These are phyloP conservation scores for Neurospora tetrasperma DNA, from an alignment of 495 filamentous ascomycete species.

Conservation along the genomic window DNA sequence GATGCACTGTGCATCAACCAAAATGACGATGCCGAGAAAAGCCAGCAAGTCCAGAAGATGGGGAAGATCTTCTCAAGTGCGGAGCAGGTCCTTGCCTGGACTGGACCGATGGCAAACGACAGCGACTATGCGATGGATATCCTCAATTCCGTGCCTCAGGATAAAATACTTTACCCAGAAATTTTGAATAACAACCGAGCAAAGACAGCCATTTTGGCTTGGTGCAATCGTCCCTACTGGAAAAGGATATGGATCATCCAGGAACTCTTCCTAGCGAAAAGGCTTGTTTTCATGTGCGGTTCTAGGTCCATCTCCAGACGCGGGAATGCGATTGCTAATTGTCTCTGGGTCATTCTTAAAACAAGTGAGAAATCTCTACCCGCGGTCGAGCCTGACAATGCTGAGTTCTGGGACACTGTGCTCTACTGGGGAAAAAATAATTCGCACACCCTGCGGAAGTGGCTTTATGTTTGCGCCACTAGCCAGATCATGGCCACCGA, in stretches of 20 bases:
- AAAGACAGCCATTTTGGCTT: neutral
- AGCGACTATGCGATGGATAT: neutral
- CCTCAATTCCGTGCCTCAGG: neutral
- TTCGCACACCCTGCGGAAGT: neutral
- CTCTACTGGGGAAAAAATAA: too few species aligned
- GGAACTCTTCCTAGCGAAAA: neutral
- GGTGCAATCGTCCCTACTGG: neutral
- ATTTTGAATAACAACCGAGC: fast-evolving
- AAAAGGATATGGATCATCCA: neutral
- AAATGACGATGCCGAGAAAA: neutral
- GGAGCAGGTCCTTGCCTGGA: neutral
- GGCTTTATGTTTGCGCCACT: neutral
- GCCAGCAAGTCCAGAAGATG: slow-evolving; percentile 1
- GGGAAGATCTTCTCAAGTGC: neutral
- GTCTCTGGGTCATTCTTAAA: too few species aligned
- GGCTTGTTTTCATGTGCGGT: neutral
- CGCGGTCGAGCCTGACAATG: too few species aligned
- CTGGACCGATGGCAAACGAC: neutral
- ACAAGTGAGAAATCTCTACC: too few species aligned
- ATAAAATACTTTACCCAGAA: fast-evolving
- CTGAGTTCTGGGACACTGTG: too few species aligned
- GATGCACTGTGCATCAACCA: slow-evolving; percentile 9
- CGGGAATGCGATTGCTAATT: neutral
- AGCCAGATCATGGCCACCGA: neutral
- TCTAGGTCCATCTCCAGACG: neutral